Evolutionary conservation across 306 rosid species (phyloP), one percentile per base, ranked within the genome.

Genomic region (Acacia melanoxylon): DNA sequence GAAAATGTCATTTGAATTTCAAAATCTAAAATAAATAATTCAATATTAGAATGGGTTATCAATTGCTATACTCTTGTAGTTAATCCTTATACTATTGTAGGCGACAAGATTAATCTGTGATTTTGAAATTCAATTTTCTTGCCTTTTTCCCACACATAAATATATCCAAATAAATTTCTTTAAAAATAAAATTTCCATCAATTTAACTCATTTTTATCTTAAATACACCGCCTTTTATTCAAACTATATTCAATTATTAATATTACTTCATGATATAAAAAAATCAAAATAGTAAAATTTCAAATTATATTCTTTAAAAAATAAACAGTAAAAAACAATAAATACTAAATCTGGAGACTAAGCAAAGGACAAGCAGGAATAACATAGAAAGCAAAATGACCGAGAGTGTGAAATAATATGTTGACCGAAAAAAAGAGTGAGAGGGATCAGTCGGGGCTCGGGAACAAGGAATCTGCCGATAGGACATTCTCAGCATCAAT

Each of bases 401-500:
- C 15, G 33, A 46, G 41, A n/a, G 56, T 9, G 44, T 15, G 49
- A 59, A 10, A 65, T 44, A 52, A 22, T 51, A 44, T n/a, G n/a
- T n/a, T n/a, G n/a, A n/a, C n/a, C n/a, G n/a, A n/a, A n/a, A n/a
- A n/a, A 66, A 75, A 22, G 56, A 52, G 62, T 35, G 25, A 20
- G 9, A 20, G 62, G 10, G 24, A 52, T 52, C 49, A 45, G 52
- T 46, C 52, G 19, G 17, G 19, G 5, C 52, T 71, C 68, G 14
- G 84, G 81, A 78, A 80, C 71, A 62, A 75, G 81, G 80, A 74
- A 80, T 75, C 80, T 56, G 72, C 66, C 11, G 74, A 22, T 7
- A 72, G 89, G 71, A 83, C 82, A 89, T 85, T 79, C 87, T 29
- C 52, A 37, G 74, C 85, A 20, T 48, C 78, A 35, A n/a, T n/a